Conservation (phyloP, 108 stramenopile species). For the Heterococcus sp. region DNA sequence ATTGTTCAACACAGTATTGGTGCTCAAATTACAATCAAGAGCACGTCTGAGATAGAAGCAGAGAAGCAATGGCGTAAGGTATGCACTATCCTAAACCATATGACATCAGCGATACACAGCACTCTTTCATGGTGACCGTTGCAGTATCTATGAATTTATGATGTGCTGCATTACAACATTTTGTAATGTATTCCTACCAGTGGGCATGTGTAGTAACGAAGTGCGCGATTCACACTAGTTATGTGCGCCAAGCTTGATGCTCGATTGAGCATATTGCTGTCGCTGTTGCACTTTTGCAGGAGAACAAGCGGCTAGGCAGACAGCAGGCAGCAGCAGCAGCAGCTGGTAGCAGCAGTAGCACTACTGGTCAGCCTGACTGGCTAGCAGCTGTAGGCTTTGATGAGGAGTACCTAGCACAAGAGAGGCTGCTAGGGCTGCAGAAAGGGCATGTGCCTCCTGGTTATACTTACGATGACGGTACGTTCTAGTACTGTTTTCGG, state of each 20-base stretch:
- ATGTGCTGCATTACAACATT: no score
- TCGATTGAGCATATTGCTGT: no score
- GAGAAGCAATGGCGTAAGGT: constrained; percentile 40
- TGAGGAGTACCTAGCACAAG: constrained; percentile 52
- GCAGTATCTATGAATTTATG: no score
- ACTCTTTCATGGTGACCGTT: no score
- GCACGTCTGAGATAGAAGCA: constrained; percentile 21
- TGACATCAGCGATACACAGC: no score
- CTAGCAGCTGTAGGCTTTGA: constrained; percentile 52
- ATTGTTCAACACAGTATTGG: constrained; percentile 24
- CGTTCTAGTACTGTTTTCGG: no score
- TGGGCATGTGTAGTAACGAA: no score
- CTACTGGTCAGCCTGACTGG: constrained; percentile 33
- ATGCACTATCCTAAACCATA: no score
- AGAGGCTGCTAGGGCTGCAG: constrained; percentile 51
- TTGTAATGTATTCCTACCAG: no score
- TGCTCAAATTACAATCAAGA: constrained; percentile 27
- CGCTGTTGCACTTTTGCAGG: no score
- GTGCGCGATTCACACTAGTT: no score
- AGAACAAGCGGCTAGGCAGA: constrained; percentile 1
- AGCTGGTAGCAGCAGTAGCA: neutral
- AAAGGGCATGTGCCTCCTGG: constrained; percentile 7
- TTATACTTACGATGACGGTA: neutral
- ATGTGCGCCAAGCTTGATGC: no score
- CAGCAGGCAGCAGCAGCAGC: neutral